Conservation (phyloP, 257 asterid species). For the Cordia subcordata region DNA sequence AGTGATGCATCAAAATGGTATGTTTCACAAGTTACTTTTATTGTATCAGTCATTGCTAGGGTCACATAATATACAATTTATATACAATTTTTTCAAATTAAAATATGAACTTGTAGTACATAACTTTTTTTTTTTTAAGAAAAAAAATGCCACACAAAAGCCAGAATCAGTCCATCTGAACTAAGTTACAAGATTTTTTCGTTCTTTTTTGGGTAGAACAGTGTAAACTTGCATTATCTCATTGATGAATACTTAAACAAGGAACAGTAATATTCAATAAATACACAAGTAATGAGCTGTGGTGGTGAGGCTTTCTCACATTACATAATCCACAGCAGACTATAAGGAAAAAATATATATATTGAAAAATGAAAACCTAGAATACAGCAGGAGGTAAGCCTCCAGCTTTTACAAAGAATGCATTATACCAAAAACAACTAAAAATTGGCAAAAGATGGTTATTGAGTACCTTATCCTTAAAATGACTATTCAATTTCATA, state of each 20-base stretch:
- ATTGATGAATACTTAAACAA: constrained; percentile 1
- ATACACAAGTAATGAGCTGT: constrained; percentile 7
- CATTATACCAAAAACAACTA: constrained; percentile 18
- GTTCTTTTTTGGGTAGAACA: no score
- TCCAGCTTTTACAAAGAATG: constrained; percentile 58
- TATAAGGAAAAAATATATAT: neutral
- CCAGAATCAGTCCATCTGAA: no score
- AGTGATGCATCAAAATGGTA: no score
- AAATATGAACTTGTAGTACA: no score
- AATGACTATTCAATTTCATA: neutral
- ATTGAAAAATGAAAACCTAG: constrained; percentile 10
- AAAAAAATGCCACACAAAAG: no score
- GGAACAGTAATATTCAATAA: constrained; percentile 1
- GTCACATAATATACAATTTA: no score
- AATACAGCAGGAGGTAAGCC: constrained; percentile 28
- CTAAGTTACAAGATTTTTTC: no score
- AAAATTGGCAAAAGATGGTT: constrained; percentile 24
- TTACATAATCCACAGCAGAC: constrained; percentile 8
- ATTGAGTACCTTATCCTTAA: constrained; percentile 20
- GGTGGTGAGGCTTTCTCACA: constrained; percentile 10
- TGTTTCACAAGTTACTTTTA: no score
- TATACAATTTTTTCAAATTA: no score
- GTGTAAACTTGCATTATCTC: neutral
- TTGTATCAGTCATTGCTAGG: no score
- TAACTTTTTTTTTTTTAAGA: no score